phyloP scores from a whole-genome alignment of 1,284 basidiomycete species.

The Ceraceosorus bombacis region DNA sequence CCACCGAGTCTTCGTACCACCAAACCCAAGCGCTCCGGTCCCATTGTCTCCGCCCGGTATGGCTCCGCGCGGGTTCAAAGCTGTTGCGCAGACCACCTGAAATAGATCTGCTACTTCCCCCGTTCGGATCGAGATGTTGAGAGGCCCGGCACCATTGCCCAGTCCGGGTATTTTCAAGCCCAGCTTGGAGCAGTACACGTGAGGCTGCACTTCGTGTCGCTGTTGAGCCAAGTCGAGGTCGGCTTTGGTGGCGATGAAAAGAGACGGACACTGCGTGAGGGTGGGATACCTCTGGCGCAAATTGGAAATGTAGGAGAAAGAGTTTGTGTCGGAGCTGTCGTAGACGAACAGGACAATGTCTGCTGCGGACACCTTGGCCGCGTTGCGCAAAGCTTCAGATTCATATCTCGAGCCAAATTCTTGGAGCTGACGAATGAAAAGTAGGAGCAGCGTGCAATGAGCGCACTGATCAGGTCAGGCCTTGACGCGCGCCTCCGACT shows the following conservation, averaged over 20 bases:
- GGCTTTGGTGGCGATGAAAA: constrained; percentile 98
- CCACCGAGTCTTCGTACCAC: too few species aligned
- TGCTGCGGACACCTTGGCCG: constrained; percentile 80
- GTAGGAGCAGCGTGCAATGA: not conserved
- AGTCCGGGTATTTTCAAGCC: constrained; percentile 38
- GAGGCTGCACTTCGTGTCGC: constrained; percentile 94
- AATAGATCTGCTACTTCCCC: constrained; percentile 83
- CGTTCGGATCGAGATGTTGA: constrained; percentile 58
- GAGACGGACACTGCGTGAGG: constrained; percentile 75
- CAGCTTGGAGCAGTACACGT: constrained; percentile 63
- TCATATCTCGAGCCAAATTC: constrained; percentile 83
- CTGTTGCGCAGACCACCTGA: constrained; percentile 72
- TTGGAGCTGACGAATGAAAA: constrained; percentile 62
- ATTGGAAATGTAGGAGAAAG: constrained; percentile 96
- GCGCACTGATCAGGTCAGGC: constrained; percentile 57
- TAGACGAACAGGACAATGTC: constrained; percentile 94
- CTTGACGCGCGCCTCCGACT: constrained; percentile 64
- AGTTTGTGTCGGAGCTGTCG: constrained; percentile 96
- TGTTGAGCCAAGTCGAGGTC: constrained; percentile 78
- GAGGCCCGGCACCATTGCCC: constrained; percentile 32
- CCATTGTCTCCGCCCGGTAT: constrained; percentile 11
- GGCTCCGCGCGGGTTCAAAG: constrained; percentile 49
- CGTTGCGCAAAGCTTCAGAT: constrained; percentile 76
- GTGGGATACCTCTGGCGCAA: constrained; percentile 85
- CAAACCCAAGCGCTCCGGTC: constrained; percentile 1